phyloP scores from a whole-genome alignment of 179 eudicot genomes.

The Kewa caespitosa region DNA sequence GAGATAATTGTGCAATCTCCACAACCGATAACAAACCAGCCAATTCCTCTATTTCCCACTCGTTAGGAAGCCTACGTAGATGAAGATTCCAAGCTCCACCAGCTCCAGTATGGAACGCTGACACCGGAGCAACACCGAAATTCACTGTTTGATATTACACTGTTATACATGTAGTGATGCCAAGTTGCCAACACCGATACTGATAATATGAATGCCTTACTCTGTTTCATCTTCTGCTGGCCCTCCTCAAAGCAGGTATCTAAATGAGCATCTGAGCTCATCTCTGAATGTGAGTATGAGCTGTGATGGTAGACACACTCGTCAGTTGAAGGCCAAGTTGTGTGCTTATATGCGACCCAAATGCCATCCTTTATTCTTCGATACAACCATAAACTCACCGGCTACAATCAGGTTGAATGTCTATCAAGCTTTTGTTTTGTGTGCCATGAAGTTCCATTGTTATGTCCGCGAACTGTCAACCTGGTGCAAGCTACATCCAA shows the following conservation, averaged over 20 bases:
- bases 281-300: constrained; percentile 61
- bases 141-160: no score
- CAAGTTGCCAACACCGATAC: no score
- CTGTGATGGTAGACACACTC: constrained; percentile 50
- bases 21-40: no score
- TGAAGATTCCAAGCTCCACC: no score
- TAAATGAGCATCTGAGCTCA: constrained; percentile 57
- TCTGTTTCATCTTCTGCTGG: not conserved
- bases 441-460: constrained; percentile 93
- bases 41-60: no score
- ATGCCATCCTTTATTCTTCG: constrained; percentile 81
- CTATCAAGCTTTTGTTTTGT: constrained; percentile 73
- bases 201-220: not conserved
- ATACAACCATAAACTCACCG: constrained; percentile 69
- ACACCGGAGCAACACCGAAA: no score
- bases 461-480: constrained; percentile 48
- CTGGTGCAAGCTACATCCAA: constrained; percentile 35
- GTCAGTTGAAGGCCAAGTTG: constrained; percentile 55
- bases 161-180: no score
- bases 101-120: no score
- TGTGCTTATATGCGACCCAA: constrained; percentile 73
- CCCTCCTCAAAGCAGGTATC: constrained; percentile 49
- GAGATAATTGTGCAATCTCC: no score
- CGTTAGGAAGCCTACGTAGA: no score
- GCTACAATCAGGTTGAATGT: constrained; percentile 72